Conservation (phyloP, 768 basidiomycete species). For the Tricholoma matsutake region DNA sequence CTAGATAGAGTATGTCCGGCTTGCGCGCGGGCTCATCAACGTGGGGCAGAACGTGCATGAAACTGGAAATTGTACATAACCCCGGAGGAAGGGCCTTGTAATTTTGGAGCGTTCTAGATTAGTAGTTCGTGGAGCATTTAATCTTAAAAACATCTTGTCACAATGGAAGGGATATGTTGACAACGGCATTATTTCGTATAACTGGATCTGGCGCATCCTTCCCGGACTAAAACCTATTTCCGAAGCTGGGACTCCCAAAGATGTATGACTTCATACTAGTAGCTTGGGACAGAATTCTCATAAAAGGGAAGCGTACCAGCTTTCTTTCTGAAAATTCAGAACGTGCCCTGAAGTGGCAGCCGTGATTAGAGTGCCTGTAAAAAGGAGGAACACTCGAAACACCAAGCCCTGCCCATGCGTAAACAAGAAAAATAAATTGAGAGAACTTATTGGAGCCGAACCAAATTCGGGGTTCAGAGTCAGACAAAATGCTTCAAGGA, state of each 20-base stretch:
- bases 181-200: not conserved
- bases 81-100: not conserved
- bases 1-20: conserved; percentile 26
- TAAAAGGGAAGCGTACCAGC: not conserved
- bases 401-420: not conserved
- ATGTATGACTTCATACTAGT: not conserved
- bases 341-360: not conserved
- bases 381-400: not conserved
- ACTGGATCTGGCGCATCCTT: not conserved
- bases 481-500: not conserved
- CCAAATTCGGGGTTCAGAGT: not conserved
- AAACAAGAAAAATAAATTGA: not conserved
- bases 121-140: not conserved
- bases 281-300: not conserved
- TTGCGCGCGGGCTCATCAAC: conserved; percentile 20
- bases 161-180: not conserved
- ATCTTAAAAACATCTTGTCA: not conserved
- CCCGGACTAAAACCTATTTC: not conserved
- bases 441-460: not conserved
- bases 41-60: conserved; percentile 7
- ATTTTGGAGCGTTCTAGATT: not conserved
- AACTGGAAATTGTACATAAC: conserved; percentile 1
- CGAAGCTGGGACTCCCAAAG: not conserved
- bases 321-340: not conserved
- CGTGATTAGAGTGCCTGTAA: not conserved